These are phyloP conservation scores for Venturia pyrina DNA, from an alignment of 2,329 filamentous ascomycete genomes.

Conservation along the genomic window DNA sequence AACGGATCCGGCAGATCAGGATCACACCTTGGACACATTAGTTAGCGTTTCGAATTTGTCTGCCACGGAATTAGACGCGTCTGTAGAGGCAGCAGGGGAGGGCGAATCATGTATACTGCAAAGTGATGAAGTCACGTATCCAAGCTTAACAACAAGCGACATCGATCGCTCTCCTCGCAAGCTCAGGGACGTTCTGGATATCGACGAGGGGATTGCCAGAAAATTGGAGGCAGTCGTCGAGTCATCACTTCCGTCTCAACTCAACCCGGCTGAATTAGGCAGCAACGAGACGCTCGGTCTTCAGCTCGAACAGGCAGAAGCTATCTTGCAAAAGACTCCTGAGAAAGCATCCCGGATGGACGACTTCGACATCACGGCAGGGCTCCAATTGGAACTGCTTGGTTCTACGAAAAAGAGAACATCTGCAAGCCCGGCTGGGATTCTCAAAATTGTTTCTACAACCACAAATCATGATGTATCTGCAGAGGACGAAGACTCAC, in stretches of 20 bases:
- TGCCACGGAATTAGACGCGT: too few relatives aligned
- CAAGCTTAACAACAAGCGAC: not conserved
- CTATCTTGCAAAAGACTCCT: not conserved
- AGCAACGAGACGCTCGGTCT: not conserved
- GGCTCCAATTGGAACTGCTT: not conserved
- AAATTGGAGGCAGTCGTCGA: slow-evolving; percentile 1
- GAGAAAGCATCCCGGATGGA: not conserved
- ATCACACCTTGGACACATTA: not conserved
- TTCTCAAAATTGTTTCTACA: not conserved
- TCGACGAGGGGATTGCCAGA: not conserved
- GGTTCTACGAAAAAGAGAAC: not conserved
- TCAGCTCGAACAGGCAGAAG: slow-evolving; percentile 4
- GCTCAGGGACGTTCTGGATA: not conserved
- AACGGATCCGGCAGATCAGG: not conserved
- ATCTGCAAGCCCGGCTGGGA: slow-evolving; percentile 3
- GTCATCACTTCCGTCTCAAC: not conserved
- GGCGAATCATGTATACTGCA: not conserved
- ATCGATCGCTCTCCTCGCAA: not conserved
- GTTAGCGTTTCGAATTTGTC: not conserved
- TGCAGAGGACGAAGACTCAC: slow-evolving; percentile 2
- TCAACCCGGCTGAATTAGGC: not conserved
- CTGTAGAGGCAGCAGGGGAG: not conserved
- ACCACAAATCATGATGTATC: not conserved
- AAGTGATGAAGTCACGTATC: not conserved
- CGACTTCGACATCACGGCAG: not conserved